Evolutionary conservation across 2,329 filamentous ascomycete genomes (phyloP).

Genomic region (Aspergillus intermedius): DNA sequence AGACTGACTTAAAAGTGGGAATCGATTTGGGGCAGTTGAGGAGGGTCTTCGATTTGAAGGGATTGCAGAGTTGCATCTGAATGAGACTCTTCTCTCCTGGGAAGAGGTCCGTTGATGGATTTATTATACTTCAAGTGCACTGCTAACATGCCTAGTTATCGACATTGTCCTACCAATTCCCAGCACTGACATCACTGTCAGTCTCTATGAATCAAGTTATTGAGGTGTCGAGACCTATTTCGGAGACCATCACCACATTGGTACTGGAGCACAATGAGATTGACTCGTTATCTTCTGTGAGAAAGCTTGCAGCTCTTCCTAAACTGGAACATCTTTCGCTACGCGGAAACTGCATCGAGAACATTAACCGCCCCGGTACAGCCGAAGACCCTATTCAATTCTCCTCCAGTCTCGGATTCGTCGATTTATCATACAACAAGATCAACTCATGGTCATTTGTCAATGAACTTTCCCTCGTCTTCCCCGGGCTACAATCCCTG

Average conservation of each 20-base stretch:
- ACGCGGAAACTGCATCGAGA: slow-evolving; percentile 66
- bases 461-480: slow-evolving; percentile 58
- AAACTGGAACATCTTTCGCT: slow-evolving; percentile 50
- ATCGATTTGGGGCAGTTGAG: slow-evolving; percentile 51
- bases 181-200: slow-evolving; percentile 27
- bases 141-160: slow-evolving; percentile 26
- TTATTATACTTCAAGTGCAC: slow-evolving; percentile 1
- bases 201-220: slow-evolving; percentile 33
- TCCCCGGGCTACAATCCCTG: slow-evolving; percentile 68
- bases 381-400: slow-evolving; percentile 44
- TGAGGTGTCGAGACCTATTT: slow-evolving; percentile 21
- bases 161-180: slow-evolving; percentile 27
- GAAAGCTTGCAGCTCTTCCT: slow-evolving; percentile 48
- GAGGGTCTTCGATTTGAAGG: slow-evolving; percentile 40
- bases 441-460: slow-evolving; percentile 67
- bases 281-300: slow-evolving; percentile 31
- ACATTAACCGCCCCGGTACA: slow-evolving; percentile 31
- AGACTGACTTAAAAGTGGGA: slow-evolving; percentile 53
- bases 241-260: slow-evolving; percentile 37
- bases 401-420: slow-evolving; percentile 50
- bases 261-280: slow-evolving; percentile 45
- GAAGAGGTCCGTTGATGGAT: slow-evolving; percentile 48
- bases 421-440: slow-evolving; percentile 69
- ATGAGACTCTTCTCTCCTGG: slow-evolving; percentile 63
- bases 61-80: slow-evolving; percentile 57